Base-by-base conservation (phyloP, 257 asterid genomes). In the Solanum appendiculatum region DNA sequence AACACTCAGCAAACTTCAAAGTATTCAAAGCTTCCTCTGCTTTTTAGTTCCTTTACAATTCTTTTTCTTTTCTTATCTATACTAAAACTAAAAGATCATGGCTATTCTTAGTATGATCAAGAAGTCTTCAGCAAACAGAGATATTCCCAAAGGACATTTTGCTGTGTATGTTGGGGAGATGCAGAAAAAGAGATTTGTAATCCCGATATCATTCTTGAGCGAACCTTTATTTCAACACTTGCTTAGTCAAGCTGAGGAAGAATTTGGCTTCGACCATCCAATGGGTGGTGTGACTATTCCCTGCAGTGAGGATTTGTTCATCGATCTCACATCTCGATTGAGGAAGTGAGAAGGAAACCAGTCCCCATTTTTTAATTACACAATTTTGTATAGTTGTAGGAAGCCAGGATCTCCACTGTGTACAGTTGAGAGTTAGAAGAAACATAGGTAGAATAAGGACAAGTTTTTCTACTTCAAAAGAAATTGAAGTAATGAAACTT, bases 271-370 rank as follows among this genome's bases (percentile, higher is more conserved):
- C 69, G 31, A 90, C 39, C 94, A 92, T 89, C 95, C 94, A 1
- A 92, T 90, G 93, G 96, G 95, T 4, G 94, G 96, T 48, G 91
- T 93, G 5, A 92, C 94, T 3, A 89, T 93, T 25, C 95, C 95
- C 9, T 91, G 93, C 86, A 84, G 86, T n/a, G 86, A 88, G 54
- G 91, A 90, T 15, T 33, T 86, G 12, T 94, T 94, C 73, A n/a
- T 80, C 7, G 42, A 89, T 63, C 34, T 92, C 63, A 87, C 91
- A 13, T 89, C 93, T 31, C 84, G 68, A 6, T 82, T 94, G 60
- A 27, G 64, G 39, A 78, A 78, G 37, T 44, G 64, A 78, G 16
- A 78, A 42, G 39, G 1, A 44, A 44, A 44, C 13, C 0, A 46
- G 85, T 16, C 42, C 42, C 42, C 63, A 36, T 42, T 15, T 14